Percentiles rank a stretch among this genome's conserved stretches.
phyloP scores from a whole-genome alignment of 148 eudicot species.

The Polygonum maritimum region DNA sequence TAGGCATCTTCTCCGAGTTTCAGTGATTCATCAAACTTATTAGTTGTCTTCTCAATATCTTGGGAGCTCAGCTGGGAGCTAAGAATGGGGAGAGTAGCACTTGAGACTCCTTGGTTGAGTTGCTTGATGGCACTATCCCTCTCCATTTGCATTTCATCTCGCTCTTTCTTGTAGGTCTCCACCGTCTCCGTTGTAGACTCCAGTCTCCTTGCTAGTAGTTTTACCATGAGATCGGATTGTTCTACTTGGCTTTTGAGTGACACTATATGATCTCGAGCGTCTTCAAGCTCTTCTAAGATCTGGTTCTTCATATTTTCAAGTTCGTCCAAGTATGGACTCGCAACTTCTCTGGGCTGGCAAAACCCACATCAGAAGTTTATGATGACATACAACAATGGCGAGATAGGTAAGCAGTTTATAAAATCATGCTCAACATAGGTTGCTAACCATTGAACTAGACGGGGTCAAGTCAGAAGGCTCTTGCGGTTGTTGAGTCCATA shows the following conservation, averaged over 20 bases:
- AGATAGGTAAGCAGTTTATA: too few relatives aligned
- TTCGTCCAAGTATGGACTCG: slow-evolving; percentile 23
- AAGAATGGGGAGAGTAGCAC: slow-evolving; percentile 25
- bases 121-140: slow-evolving; percentile 50
- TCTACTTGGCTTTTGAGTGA: slow-evolving; percentile 42
- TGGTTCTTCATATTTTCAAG: slow-evolving; percentile 33
- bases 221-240: slow-evolving; percentile 29
- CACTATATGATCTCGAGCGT: slow-evolving; percentile 39
- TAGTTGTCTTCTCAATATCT: slow-evolving; percentile 68
- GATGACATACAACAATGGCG: neutral
- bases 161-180: slow-evolving; percentile 58
- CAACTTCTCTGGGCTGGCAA: slow-evolving; percentile 2
- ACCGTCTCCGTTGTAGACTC: slow-evolving; percentile 52
- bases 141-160: slow-evolving; percentile 52
- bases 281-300: slow-evolving; percentile 32
- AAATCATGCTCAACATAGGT: neutral
- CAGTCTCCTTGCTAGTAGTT: slow-evolving; percentile 54
- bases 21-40: slow-evolving; percentile 39
- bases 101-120: slow-evolving; percentile 29
- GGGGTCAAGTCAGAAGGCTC: neutral
- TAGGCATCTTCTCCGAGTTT: slow-evolving; percentile 84
- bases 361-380: neutral
- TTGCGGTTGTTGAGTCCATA: neutral
- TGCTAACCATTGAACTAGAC: neutral
- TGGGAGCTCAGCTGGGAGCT: slow-evolving; percentile 47